Percentiles rank a stretch among this genome's conserved stretches.
Conservation (phyloP, 2,329 filamentous ascomycete genomes). For the Daldinia eschscholtzii region DNA sequence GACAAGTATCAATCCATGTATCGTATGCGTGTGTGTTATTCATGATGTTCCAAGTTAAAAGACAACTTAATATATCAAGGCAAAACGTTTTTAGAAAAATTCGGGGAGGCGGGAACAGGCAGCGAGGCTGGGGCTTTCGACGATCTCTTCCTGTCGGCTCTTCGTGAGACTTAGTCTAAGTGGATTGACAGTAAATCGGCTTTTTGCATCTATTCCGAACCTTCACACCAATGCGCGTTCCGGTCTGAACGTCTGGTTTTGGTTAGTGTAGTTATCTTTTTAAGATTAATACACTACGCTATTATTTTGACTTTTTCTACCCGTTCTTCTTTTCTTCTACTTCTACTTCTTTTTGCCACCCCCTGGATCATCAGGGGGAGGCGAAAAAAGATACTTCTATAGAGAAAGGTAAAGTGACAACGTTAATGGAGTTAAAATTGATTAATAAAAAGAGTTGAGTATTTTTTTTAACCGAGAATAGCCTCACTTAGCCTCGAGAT, state of each 20-base stretch:
- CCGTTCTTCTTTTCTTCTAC: slow-evolving; percentile 4
- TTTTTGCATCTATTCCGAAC: slow-evolving; percentile 17
- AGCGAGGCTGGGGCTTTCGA: slow-evolving; percentile 15
- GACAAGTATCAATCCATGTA: slow-evolving; percentile 24
- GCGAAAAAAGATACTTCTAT: slow-evolving; percentile 37
- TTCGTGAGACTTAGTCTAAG: slow-evolving; percentile 2
- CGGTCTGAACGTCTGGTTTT: slow-evolving; percentile 7
- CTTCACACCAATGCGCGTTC: slow-evolving; percentile 3
- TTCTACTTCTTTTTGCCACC: slow-evolving; percentile 45
- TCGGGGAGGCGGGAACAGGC: slow-evolving; percentile 16
- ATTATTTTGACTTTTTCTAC: slow-evolving; percentile 1
- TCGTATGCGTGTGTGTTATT: slow-evolving; percentile 7
- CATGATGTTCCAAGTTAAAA: slow-evolving; percentile 16
- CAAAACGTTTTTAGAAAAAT: slow-evolving; percentile 13
- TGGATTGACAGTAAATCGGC: slow-evolving; percentile 28
- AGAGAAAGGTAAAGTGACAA: neutral
- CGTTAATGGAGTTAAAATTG: neutral
- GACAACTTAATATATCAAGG: slow-evolving; percentile 22
- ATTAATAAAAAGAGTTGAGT: neutral
- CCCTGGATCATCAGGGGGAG: slow-evolving; percentile 51
- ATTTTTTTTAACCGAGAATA: slow-evolving; percentile 30
- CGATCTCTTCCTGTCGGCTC: slow-evolving; percentile 32
- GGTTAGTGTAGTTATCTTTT: slow-evolving; percentile 21
- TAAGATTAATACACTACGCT: slow-evolving; percentile 13
- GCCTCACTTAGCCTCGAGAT: slow-evolving; percentile 19